These are phyloP conservation scores for Metarhizium anisopliae DNA, from an alignment of 2,329 filamentous ascomycete genomes.

Conservation along the genomic window DNA sequence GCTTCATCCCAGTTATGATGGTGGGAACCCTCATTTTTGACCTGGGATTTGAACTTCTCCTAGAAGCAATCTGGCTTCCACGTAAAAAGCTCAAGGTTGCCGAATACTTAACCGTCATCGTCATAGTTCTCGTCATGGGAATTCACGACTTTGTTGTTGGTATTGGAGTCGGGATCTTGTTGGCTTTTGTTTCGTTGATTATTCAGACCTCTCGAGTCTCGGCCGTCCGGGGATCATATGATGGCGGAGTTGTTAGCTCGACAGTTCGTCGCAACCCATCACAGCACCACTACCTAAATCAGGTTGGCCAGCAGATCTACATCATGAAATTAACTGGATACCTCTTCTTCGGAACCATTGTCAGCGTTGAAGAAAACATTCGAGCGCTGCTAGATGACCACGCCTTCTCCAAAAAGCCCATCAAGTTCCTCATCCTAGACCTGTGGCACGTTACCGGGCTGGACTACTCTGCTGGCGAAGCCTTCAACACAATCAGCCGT, in stretches of 20 bases:
- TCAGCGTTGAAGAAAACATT: conserved; percentile 86
- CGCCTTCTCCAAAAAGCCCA: conserved; percentile 66
- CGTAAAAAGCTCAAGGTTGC: conserved; percentile 78
- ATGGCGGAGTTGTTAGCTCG: conserved; percentile 79
- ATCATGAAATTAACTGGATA: conserved; percentile 89
- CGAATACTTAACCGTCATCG: conserved; percentile 83
- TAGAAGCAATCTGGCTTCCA: conserved; percentile 82
- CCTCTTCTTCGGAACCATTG: conserved; percentile 97
- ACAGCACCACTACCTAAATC: conserved; percentile 76
- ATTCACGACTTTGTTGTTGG: conserved; percentile 94
- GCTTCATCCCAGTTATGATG: conserved; percentile 93
- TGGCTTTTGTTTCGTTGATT: conserved; percentile 86
- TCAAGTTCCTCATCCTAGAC: conserved; percentile 85
- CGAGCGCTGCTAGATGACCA: conserved; percentile 75
- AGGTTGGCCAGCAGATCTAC: conserved; percentile 80
- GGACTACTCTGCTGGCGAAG: conserved; percentile 93
- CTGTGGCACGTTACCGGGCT: conserved; percentile 83
- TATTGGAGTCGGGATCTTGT: conserved; percentile 81
- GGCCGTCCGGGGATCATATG: conserved; percentile 83
- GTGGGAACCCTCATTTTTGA: conserved; percentile 93
- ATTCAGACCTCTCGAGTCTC: conserved; percentile 86
- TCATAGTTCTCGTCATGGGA: conserved; percentile 92
- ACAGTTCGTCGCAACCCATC: conserved; percentile 86
- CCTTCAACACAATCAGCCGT: conserved; percentile 85
- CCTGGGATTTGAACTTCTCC: conserved; percentile 82